Evolutionary conservation across 768 basidiomycete species (phyloP), one percentile per base, ranked within the genome.

Genomic region (Coprinopsis marcescibilis): DNA sequence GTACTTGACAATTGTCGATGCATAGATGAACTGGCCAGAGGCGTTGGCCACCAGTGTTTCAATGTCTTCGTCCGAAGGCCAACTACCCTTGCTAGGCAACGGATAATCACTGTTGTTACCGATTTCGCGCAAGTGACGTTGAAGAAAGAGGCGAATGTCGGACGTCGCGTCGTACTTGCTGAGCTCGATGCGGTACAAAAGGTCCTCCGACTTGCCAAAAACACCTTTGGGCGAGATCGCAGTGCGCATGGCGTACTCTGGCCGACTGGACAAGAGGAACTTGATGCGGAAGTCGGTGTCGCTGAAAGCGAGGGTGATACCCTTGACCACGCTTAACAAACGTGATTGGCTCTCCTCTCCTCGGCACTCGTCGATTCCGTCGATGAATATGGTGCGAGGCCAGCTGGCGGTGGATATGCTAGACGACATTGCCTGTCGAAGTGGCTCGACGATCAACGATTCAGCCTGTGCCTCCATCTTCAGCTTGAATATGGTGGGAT

Each of bases 21-120:
- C 52, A 38, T 45, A 55, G 30, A 50, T 19, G 21, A 55, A 55
- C 25, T 48, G 49, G 2, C 49, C 46, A n/a, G 45, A 50, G 2
- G 54, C 46, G 1, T n/a, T 30, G 10, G 29, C 38, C 21, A 53
- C 45, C 14, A 55, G 37, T 3, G 43, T 37, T 10, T 36, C 21
- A 14, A 51, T 23, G 3, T 33, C 43, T 2, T 36, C 40, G 23
- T 42, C 30, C 10, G 45, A 13, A 15, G 54, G 54, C 54, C 54
- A 55, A 12, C 2, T 21, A 25, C 26, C 35, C 21, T 26, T 39
- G 29, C 19, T n/a, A 24, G 19, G 1, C 11, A 20, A 30, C 13
- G 15, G 20, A 14, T 27, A 20, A 0, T n/a, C 8, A 23, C 40
- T 35, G 11, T 30, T 6, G 8, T 36, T 33, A 8, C 21, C 20